Conservation (phyloP, 2,329 filamentous ascomycete genomes). For the Colletotrichum graminicola region DNA sequence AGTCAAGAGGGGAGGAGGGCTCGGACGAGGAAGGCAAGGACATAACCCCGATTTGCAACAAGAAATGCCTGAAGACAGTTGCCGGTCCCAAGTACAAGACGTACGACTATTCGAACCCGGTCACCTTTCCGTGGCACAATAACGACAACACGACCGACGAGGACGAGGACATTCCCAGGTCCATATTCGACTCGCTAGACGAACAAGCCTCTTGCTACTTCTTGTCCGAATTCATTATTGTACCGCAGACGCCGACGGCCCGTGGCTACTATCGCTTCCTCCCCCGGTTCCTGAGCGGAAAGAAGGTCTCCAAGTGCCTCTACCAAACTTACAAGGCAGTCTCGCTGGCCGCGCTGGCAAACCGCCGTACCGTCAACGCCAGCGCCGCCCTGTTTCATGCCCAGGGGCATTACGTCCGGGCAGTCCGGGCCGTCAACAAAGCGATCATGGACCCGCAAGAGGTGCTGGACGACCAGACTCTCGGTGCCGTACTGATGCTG, state of each 20-base stretch:
- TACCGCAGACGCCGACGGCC: slow-evolving; percentile 22
- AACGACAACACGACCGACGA: slow-evolving; percentile 31
- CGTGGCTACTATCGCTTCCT: slow-evolving; percentile 42
- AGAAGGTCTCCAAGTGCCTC: slow-evolving; percentile 40
- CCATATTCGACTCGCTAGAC: slow-evolving; percentile 37
- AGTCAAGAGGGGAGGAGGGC: slow-evolving; percentile 37
- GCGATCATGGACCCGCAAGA: slow-evolving; percentile 40
- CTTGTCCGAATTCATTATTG: slow-evolving; percentile 41
- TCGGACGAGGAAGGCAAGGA: slow-evolving; percentile 33
- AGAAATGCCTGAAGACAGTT: slow-evolving; percentile 34
- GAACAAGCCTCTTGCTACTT: slow-evolving; percentile 43
- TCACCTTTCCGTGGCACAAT: slow-evolving; percentile 26
- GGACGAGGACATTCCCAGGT: slow-evolving; percentile 32
- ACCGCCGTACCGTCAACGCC: slow-evolving; percentile 24
- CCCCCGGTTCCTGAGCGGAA: slow-evolving; percentile 36
- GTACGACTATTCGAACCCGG: slow-evolving; percentile 35
- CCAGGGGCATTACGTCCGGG: slow-evolving; percentile 41
- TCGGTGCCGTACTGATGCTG: slow-evolving; percentile 40
- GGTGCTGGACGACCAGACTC: slow-evolving; percentile 40
- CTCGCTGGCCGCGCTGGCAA: slow-evolving; percentile 39
- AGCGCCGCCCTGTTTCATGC: slow-evolving; percentile 30
- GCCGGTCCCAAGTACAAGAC: slow-evolving; percentile 37
- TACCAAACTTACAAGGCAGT: slow-evolving; percentile 40
- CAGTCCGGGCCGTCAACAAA: slow-evolving; percentile 41
- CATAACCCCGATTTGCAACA: slow-evolving; percentile 32